A percentile compares a stretch with the other conserved stretches of the same genome.
phyloP scores from a whole-genome alignment of 2,329 filamentous ascomycete species.

The Raffaelea deltoideospora region DNA sequence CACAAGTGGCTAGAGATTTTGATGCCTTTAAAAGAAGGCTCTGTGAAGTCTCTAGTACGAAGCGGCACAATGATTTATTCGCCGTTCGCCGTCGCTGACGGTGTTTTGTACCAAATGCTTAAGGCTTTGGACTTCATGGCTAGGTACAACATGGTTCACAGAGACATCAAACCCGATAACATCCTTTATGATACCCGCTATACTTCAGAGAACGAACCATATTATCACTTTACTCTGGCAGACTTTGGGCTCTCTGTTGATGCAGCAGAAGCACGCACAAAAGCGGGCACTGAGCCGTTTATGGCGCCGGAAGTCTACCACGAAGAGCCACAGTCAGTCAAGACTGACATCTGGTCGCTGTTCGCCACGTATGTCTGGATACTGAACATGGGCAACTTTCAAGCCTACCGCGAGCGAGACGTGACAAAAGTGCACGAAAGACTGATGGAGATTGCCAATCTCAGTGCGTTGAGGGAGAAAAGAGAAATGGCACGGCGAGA shows the following conservation, averaged over 20 bases:
- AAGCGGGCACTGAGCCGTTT: conserved; percentile 13
- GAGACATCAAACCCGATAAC: conserved; percentile 95
- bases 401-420: conserved; percentile 2
- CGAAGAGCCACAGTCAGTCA: conserved; percentile 10
- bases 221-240: conserved; percentile 63
- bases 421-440: conserved; percentile 7
- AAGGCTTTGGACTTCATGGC: conserved; percentile 11
- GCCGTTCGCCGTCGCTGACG: background rate
- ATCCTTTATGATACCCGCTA: conserved; percentile 61
- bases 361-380: conserved; percentile 17
- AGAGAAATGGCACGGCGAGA: conserved; percentile 1
- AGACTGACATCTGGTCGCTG: conserved; percentile 17
- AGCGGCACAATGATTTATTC: background rate
- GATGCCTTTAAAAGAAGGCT: conserved; percentile 8
- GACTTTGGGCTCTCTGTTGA: conserved; percentile 87
- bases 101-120: conserved; percentile 8
- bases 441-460: conserved; percentile 3
- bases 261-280: conserved; percentile 9
- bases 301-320: conserved; percentile 15
- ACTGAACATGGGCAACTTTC: conserved; percentile 9
- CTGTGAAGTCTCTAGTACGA: conserved; percentile 3
- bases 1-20: conserved; percentile 8
- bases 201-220: conserved; percentile 7
- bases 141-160: conserved; percentile 65
- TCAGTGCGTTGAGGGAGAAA: background rate